Conservation (phyloP, 768 basidiomycete genomes). For the Suillus placidus region DNA sequence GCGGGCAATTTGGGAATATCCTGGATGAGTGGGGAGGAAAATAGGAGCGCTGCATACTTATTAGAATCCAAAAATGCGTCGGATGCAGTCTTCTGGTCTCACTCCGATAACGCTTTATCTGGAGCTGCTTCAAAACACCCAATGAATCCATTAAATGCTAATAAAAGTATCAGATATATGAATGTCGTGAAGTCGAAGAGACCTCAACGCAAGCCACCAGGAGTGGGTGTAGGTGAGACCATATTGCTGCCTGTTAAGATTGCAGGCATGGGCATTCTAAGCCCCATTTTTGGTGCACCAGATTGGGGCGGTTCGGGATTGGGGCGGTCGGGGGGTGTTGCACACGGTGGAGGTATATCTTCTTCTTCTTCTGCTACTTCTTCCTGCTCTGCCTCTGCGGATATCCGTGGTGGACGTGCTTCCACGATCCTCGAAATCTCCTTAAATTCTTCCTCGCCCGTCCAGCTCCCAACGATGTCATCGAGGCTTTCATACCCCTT, state of each 20-base stretch:
- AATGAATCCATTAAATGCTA: neutral
- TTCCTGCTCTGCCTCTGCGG: neutral
- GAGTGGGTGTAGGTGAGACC: constrained; percentile 49
- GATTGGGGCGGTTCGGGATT: constrained; percentile 61
- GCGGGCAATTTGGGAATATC: neutral
- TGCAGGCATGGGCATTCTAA: constrained; percentile 39
- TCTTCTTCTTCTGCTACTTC: constrained; percentile 36
- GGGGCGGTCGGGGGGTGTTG: constrained; percentile 54
- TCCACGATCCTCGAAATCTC: constrained; percentile 54
- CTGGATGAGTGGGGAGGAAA: neutral
- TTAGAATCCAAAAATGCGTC: neutral
- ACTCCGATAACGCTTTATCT: neutral
- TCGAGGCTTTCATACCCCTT: constrained; percentile 63
- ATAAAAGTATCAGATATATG: neutral
- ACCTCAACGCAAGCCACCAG: constrained; percentile 12
- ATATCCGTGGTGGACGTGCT: constrained; percentile 23
- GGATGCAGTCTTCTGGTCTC: neutral
- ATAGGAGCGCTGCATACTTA: neutral
- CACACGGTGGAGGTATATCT: constrained; percentile 31
- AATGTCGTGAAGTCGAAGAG: neutral
- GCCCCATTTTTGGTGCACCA: constrained; percentile 48
- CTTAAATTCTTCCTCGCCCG: constrained; percentile 63
- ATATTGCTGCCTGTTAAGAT: constrained; percentile 46
- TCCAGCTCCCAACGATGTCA: constrained; percentile 53
- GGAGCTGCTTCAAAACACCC: too few relatives aligned